Percentiles rank a stretch among this genome's conserved stretches.
phyloP scores from a whole-genome alignment of 257 asterid genomes.

The Eucommia ulmoides region DNA sequence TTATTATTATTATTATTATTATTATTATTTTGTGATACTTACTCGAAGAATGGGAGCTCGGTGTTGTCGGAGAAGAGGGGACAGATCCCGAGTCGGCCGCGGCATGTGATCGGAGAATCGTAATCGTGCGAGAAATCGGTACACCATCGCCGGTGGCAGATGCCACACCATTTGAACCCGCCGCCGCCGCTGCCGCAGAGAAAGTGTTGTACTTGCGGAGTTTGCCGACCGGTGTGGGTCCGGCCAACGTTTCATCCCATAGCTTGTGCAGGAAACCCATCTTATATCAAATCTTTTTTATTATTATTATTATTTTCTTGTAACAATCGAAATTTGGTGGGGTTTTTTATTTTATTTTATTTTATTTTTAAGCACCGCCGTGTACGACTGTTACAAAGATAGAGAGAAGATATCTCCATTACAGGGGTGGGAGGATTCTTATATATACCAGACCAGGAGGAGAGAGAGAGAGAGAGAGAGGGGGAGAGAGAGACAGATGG shows the following conservation, averaged over 20 bases:
- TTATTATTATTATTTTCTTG: slow-evolving; percentile 13
- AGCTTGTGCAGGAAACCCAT: slow-evolving; percentile 83
- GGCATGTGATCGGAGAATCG: slow-evolving; percentile 25
- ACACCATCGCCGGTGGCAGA: slow-evolving; percentile 10
- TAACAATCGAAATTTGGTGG: slow-evolving; percentile 68
- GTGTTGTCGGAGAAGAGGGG: slow-evolving; percentile 51
- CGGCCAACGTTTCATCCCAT: slow-evolving; percentile 86
- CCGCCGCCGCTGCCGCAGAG: slow-evolving; percentile 10
- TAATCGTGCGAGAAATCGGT: slow-evolving; percentile 47
- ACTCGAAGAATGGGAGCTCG: slow-evolving; percentile 59
- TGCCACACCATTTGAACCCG: slow-evolving; percentile 10
- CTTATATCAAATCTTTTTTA: neutral
- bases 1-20: no score
- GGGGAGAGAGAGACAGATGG: slow-evolving; percentile 1
- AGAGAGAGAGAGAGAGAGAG: neutral
- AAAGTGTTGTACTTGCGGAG: slow-evolving; percentile 61
- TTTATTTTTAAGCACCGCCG: slow-evolving; percentile 28
- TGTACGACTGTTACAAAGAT: slow-evolving; percentile 63
- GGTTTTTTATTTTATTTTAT: slow-evolving; percentile 13
- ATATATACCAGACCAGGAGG: no score
- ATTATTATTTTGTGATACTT: slow-evolving; percentile 16
- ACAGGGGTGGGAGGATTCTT: slow-evolving; percentile 11
- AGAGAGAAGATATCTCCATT: neutral
- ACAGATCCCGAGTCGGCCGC: slow-evolving; percentile 33
- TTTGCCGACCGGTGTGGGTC: slow-evolving; percentile 66